These are phyloP conservation scores for Cercospora berteroae DNA, from an alignment of 2,329 filamentous ascomycete genomes.

Conservation along the genomic window DNA sequence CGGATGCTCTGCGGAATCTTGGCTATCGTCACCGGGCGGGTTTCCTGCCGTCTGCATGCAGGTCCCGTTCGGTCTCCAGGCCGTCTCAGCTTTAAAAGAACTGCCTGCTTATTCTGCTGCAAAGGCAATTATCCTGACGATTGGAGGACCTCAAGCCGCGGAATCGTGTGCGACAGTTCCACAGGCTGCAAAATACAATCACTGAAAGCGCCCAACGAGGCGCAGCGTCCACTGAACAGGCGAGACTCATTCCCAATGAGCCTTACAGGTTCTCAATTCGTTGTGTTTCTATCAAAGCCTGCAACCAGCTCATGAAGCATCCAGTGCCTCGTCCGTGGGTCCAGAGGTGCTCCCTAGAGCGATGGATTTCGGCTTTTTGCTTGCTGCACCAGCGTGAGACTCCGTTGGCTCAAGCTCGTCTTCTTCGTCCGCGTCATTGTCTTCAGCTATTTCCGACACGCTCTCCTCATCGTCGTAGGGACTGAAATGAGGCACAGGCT, in stretches of 20 bases:
- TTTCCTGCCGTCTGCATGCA: background rate
- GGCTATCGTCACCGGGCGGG: conserved; percentile 4
- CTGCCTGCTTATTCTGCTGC: background rate
- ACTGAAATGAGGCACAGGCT: conserved; percentile 11
- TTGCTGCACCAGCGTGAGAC: background rate
- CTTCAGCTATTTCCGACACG: conserved; percentile 12
- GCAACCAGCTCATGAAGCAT: background rate
- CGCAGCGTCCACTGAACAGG: too few relatives aligned
- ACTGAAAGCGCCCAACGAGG: background rate
- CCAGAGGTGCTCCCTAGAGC: background rate
- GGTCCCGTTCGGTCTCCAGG: background rate
- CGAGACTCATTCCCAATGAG: background rate
- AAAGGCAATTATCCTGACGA: background rate
- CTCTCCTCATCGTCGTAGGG: conserved; percentile 5
- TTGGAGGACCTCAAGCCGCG: background rate
- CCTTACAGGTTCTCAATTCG: background rate
- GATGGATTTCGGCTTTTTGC: conserved; percentile 13
- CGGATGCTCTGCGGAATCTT: conserved; percentile 5
- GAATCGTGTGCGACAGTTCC: background rate
- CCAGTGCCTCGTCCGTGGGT: background rate
- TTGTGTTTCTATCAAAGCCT: background rate
- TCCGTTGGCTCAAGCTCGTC: background rate
- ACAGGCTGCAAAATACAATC: background rate
- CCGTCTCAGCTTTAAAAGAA: background rate
- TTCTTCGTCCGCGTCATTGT: conserved; percentile 2